phyloP scores from a whole-genome alignment of 176 grass and related monocot genomes.

The Juncus effusus region DNA sequence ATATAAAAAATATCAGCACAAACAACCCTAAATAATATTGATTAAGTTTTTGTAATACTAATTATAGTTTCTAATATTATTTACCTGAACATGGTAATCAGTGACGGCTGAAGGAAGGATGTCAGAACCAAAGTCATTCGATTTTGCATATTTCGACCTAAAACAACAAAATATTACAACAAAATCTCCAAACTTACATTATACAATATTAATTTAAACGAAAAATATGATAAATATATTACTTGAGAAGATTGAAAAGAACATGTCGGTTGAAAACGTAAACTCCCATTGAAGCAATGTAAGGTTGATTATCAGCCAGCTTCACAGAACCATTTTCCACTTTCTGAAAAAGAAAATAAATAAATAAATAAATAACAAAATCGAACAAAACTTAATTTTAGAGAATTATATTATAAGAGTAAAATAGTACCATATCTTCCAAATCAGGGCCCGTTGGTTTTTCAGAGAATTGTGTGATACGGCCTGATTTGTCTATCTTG shows the following conservation, averaged over 20 bases:
- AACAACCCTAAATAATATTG: no score
- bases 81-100: conserved; percentile 59
- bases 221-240: conserved; percentile 5
- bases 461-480: conserved; percentile 53
- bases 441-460: conserved; percentile 57
- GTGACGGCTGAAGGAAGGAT: conserved; percentile 58
- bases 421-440: conserved; percentile 48
- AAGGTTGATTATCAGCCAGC: conserved; percentile 37
- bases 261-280: conserved; percentile 70
- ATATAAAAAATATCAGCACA: not conserved
- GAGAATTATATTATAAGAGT: not conserved
- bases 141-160: conserved; percentile 56
- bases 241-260: conserved; percentile 64
- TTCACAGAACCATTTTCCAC: conserved; percentile 44
- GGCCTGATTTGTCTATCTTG: conserved; percentile 57
- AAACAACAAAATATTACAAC: not conserved
- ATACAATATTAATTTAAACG: no score
- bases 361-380: conserved; percentile 14
- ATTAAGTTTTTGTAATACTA: no score
- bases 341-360: conserved; percentile 41
- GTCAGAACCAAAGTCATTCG: conserved; percentile 74
- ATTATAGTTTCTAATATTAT: not conserved
- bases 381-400: not conserved
- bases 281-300: conserved; percentile 80
- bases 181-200: not conserved